phyloP scores from a whole-genome alignment of 495 filamentous ascomycete genomes.

The Astrothelium subdiscretum region DNA sequence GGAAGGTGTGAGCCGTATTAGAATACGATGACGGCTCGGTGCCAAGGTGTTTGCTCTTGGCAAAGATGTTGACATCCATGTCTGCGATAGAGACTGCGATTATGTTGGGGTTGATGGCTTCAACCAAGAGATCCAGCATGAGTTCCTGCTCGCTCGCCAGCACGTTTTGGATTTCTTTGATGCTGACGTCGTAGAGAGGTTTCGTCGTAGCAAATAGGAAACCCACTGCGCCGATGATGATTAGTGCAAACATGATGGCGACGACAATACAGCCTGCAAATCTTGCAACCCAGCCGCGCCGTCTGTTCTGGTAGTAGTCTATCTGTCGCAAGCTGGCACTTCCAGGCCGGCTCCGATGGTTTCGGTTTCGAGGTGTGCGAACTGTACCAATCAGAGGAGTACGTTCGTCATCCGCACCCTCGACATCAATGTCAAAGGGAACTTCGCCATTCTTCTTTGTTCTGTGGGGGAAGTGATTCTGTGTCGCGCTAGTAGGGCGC shows the following conservation, averaged over 20 bases:
- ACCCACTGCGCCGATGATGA: slow-evolving; percentile 68
- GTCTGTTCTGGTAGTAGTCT: slow-evolving; percentile 59
- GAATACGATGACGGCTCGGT: slow-evolving; percentile 46
- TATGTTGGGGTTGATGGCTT: slow-evolving; percentile 82
- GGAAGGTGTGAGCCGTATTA: slow-evolving; percentile 53
- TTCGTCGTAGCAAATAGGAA: slow-evolving; percentile 90
- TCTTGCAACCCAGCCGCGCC: slow-evolving; percentile 52
- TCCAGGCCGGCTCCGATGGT: slow-evolving; percentile 45
- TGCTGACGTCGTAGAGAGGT: slow-evolving; percentile 61
- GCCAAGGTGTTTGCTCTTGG: slow-evolving; percentile 76
- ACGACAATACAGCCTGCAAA: slow-evolving; percentile 74
- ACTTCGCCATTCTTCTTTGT: slow-evolving; percentile 41
- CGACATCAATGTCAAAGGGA: slow-evolving; percentile 55
- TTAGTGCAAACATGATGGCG: slow-evolving; percentile 57
- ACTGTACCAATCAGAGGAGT: slow-evolving; percentile 67
- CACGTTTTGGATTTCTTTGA: slow-evolving; percentile 73
- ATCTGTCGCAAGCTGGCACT: slow-evolving; percentile 57
- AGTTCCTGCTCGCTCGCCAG: slow-evolving; percentile 89
- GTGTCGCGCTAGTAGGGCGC: slow-evolving; percentile 35
- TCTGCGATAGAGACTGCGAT: slow-evolving; percentile 72
- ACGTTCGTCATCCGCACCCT: slow-evolving; percentile 81
- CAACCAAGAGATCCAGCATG: slow-evolving; percentile 86
- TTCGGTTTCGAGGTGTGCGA: slow-evolving; percentile 45
- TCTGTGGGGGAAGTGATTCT: slow-evolving; percentile 1
- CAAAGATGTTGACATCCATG: slow-evolving; percentile 85